Base-by-base conservation (phyloP, 805 yeast genomes). In the Saccharomyces jurei region DNA sequence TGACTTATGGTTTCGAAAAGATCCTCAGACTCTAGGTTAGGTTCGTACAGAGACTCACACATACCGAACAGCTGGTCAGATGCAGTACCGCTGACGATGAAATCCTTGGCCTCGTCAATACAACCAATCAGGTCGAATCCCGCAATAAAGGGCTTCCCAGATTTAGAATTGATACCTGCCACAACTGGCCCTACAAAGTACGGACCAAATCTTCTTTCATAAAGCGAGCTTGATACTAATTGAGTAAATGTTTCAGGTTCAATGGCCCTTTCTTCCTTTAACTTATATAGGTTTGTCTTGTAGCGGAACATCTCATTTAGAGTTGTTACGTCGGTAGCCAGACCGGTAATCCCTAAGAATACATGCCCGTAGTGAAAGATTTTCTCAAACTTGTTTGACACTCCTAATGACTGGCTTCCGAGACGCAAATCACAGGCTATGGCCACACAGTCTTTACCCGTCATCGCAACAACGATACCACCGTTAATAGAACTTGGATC, bases 401-500 rank as follows among this genome's bases (percentile, higher is more conserved):
- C 82, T 54, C 98, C 97, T 26, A 94, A 77, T 6, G 96, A 88
- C 71, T 94, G 99, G 70, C 84, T 83, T 25, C 99, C 99, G 58
- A 94, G 77, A 66, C 98, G 84, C 67, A 94, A 77, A 74, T 94
- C 99, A 64, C 94, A 86, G 3, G 97, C 99, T 65, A 94, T 90
- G 30, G 98, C 99, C 54, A 94, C 91, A 77, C 99, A 94, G 63
- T 90, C 97, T 69, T 95, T 91, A 65, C 99, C 99, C 27, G 86
- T 86, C 99, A 94, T 94, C 60, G 99, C 99, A 32, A 95, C 96
- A 52, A 96, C 96, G 59, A 96, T 81, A 74, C 99, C 99, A 74
- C 97, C 89, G 68, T 86, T 86, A 61, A 85, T 78, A 48, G 89
- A 82, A 70, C 88, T 83, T 66, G 90, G 90, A 72, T 86, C 90